phyloP scores from a whole-genome alignment of 805 yeast species.

The Torulaspora delbrueckii region DNA sequence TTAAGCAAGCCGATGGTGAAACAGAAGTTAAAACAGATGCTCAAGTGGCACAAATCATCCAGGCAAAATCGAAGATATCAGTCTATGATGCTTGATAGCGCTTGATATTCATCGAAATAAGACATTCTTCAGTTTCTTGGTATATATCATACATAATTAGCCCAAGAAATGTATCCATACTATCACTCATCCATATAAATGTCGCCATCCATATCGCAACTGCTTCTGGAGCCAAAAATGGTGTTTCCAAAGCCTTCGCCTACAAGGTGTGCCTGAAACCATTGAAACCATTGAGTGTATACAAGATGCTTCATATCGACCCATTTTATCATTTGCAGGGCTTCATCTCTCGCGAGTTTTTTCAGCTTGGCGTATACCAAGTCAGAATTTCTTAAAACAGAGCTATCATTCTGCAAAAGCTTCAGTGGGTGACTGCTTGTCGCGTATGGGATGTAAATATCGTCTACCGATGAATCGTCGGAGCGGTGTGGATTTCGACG shows the following conservation, averaged over 20 bases:
- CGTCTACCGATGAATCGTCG: not conserved
- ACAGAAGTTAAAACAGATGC: conserved; percentile 34
- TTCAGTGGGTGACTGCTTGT: conserved; percentile 2
- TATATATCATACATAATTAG: not conserved
- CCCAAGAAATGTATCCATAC: conserved; percentile 13
- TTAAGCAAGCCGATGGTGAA: conserved; percentile 33
- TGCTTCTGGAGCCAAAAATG: conserved; percentile 6
- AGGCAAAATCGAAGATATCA: conserved; percentile 36
- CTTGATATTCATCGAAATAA: not conserved
- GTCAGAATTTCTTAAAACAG: conserved; percentile 1
- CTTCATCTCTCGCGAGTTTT: conserved; percentile 25
- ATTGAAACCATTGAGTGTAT: conserved; percentile 30
- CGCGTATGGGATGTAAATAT: conserved; percentile 5
- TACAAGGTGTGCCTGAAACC: conserved; percentile 22
- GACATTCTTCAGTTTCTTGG: not conserved
- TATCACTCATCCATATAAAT: conserved; percentile 18
- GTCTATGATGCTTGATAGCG: conserved; percentile 35
- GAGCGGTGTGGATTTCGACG: not conserved
- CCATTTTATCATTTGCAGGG: conserved; percentile 32
- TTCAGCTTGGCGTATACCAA: conserved; percentile 24
- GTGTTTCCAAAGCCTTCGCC: conserved; percentile 4
- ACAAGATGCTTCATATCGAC: conserved; percentile 17
- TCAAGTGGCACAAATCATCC: conserved; percentile 34
- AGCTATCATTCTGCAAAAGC: conserved; percentile 1
- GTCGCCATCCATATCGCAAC: conserved; percentile 15